phyloP scores from a whole-genome alignment of 2,329 filamentous ascomycete genomes.

The Pseudocercospora pini-densiflorae region DNA sequence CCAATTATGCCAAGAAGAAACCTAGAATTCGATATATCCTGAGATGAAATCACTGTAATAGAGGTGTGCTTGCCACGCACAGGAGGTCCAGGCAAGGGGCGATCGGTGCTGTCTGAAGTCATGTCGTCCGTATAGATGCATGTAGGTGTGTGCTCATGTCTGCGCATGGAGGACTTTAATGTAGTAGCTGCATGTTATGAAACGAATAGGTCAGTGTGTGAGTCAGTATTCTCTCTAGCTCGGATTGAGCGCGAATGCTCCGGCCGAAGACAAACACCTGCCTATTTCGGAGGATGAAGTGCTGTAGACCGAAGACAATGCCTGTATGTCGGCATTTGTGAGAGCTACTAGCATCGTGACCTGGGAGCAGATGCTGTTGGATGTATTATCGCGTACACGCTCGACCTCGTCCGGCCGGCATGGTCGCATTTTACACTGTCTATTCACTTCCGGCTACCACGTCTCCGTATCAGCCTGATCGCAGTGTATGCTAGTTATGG shows the following conservation, averaged over 20 bases:
- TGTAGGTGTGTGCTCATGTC: not conserved
- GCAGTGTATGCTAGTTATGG: too few species aligned
- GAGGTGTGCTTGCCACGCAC: conserved; percentile 12
- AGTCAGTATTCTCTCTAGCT: not conserved
- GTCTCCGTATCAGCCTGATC: too few species aligned
- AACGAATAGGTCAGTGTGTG: not conserved
- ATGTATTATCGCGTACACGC: not conserved
- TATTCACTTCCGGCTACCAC: not conserved
- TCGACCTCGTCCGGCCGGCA: not conserved
- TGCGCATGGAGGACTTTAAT: not conserved
- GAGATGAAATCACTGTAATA: conserved; percentile 14
- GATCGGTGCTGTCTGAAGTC: not conserved
- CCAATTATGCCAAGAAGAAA: conserved; percentile 18
- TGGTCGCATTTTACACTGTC: not conserved
- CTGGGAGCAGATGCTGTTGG: not conserved
- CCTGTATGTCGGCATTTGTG: not conserved
- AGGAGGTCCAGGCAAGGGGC: not conserved
- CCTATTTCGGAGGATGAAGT: too few species aligned
- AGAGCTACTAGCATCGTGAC: not conserved
- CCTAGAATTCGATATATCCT: conserved; percentile 12
- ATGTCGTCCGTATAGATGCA: not conserved
- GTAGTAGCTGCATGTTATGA: not conserved
- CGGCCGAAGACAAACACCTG: not conserved
- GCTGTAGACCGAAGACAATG: too few species aligned
- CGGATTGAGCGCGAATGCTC: not conserved